Base-by-base conservation (phyloP, 805 yeast species). In the Barnettozyma populi region DNA sequence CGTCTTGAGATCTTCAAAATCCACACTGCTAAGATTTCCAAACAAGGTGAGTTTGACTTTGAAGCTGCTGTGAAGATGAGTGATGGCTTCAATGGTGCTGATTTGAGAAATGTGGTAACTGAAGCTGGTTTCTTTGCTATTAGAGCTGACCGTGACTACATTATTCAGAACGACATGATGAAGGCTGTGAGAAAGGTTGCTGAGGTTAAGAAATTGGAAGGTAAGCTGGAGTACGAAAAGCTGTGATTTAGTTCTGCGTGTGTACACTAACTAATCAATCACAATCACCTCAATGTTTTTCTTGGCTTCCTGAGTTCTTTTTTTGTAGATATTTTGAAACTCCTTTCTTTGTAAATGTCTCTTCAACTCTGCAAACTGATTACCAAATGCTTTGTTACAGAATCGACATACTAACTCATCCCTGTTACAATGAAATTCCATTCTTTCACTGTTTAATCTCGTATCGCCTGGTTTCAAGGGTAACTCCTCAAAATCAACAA, bases 11-110 rank as follows among this genome's bases (percentile, higher is more conserved):
- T 92, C 57, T 89, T 90, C 73, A 94, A 92, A 70, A 94, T 92
- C 63, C 98, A 92, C 68, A 81, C 96, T 1, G 67, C 88, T 18
- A 80, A 83, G 49, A 94, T 92, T 38, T 77, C 85, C 50, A 92
- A 92, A 64, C 85, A 82, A 54, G 99, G 99, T 54, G 98, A 94
- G 57, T 86, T 94, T 67, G 99, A 94, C 72, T 90, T 88, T 60
- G 98, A 94, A 71, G 95, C 97, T 14, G 86, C 89, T 32, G 98
- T 92, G 36, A 94, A 94, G 72, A 94, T 94, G 98, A 86, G 95
- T 67, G 99, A 92, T 70, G 98, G 98, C 2, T 94, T 94, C 71
- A 92, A 92, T 69, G 99, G 99, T 73, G 98, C 98, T 6, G 99
- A 92, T 76, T 84, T 92, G 59, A 82, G 99, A 68, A 92, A 92